Evolutionary conservation across 306 rosid genomes (phyloP).

Genomic region (Trifolium fragiferum): DNA sequence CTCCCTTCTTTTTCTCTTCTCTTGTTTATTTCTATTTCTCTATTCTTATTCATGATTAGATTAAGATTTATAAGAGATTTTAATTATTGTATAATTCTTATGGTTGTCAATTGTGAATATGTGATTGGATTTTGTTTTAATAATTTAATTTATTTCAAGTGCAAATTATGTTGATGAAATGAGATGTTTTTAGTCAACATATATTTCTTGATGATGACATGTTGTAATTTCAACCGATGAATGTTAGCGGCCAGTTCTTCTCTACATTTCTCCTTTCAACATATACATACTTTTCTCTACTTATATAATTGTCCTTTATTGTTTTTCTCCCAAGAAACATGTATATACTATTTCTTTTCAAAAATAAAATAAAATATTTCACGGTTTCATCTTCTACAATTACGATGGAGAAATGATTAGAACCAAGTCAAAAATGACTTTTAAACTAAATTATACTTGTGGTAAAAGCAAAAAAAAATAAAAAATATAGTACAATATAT

Average conservation of each 20-base stretch:
- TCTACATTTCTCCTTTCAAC: not conserved
- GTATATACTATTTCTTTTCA: not conserved
- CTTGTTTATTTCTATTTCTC: too few species aligned
- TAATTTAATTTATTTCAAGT: not conserved
- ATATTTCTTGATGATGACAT: not conserved
- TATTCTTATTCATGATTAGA: too few species aligned
- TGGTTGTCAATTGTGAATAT: not conserved
- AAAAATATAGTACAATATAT: too few species aligned
- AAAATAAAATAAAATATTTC: too few species aligned
- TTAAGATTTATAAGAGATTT: too few species aligned
- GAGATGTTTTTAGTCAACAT: not conserved
- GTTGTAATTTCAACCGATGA: not conserved
- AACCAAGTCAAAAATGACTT: too few species aligned
- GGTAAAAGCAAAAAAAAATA: too few species aligned
- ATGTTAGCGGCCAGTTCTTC: not conserved
- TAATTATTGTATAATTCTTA: not conserved
- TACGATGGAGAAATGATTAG: too few species aligned
- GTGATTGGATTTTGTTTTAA: not conserved
- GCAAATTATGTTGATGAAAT: too few species aligned
- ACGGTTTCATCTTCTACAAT: too few species aligned
- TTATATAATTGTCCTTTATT: not conserved
- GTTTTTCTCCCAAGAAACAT: not conserved
- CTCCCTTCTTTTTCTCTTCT: too few species aligned
- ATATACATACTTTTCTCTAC: not conserved
- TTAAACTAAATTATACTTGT: too few species aligned